Conservation (phyloP, 1,139 yeast species). For the Yamadazyma kanchanaburiensis region DNA sequence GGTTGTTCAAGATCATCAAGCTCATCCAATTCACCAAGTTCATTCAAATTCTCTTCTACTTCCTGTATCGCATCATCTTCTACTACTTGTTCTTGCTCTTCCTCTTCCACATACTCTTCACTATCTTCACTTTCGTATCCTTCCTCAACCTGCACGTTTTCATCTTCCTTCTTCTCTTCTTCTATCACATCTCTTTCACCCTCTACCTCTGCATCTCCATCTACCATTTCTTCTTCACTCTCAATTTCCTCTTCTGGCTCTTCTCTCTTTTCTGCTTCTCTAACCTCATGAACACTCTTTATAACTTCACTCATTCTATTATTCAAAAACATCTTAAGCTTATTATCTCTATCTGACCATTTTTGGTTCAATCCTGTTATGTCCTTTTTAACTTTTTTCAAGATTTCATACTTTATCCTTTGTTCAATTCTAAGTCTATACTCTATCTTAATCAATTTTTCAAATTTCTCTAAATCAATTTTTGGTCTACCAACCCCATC, state of each 20-base stretch:
- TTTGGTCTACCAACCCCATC: constrained; percentile 22
- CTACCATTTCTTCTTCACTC: constrained; percentile 4
- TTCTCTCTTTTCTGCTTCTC: constrained; percentile 11
- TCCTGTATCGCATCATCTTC: constrained; percentile 10
- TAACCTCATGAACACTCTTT: constrained; percentile 19
- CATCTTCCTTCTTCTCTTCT: background rate
- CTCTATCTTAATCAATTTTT: constrained; percentile 32
- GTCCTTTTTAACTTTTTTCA: constrained; percentile 30
- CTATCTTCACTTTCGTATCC: background rate
- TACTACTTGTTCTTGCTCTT: constrained; percentile 4
- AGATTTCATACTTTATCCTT: constrained; percentile 35
- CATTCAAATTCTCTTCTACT: constrained; percentile 1
- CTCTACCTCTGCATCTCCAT: constrained; percentile 9
- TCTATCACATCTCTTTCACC: background rate
- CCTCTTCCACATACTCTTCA: too few species aligned
- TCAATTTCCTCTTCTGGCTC: constrained; percentile 1
- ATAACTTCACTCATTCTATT: constrained; percentile 20
- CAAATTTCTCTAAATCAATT: constrained; percentile 29
- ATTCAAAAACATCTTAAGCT: constrained; percentile 35
- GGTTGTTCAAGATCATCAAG: background rate
- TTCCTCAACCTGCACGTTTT: background rate
- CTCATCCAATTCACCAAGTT: constrained; percentile 1
- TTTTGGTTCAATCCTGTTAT: constrained; percentile 29
- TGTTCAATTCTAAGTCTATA: constrained; percentile 29
- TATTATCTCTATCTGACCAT: constrained; percentile 40